Percentiles rank a stretch among this genome's conserved stretches.
Evolutionary conservation across 78 protist species (phyloP).

Genomic region (Dictyostelium firmibasis): DNA sequence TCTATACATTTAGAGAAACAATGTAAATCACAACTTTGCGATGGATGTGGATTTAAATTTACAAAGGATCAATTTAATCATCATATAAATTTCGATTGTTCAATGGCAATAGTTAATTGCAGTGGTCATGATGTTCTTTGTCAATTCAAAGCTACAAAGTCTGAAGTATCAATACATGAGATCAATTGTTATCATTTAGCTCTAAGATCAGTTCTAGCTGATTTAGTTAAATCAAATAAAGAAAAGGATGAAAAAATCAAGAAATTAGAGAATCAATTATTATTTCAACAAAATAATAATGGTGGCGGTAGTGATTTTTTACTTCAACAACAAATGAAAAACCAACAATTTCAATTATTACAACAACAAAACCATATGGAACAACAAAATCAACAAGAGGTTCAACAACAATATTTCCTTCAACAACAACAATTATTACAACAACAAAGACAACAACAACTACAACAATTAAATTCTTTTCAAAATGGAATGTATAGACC

Average conservation of each 20-base stretch:
- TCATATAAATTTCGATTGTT: background rate
- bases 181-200: background rate
- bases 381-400: background rate
- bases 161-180: background rate
- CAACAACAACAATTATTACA: background rate
- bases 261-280: background rate
- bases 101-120: background rate
- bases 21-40: background rate
- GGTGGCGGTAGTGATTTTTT: background rate
- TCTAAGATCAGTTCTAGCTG: background rate
- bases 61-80: background rate
- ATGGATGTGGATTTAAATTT: background rate
- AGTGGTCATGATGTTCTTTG: background rate
- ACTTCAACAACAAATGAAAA: background rate
- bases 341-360: background rate
- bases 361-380: background rate
- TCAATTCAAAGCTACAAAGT: background rate
- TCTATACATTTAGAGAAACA: background rate
- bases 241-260: background rate
- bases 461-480: background rate
- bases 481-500: background rate
- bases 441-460: background rate
- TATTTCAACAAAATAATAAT: background rate
- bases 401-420: background rate
- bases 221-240: background rate